These are phyloP conservation scores for Gynochthodes officinalis DNA, from an alignment of 257 asterid genomes.

Conservation along the genomic window DNA sequence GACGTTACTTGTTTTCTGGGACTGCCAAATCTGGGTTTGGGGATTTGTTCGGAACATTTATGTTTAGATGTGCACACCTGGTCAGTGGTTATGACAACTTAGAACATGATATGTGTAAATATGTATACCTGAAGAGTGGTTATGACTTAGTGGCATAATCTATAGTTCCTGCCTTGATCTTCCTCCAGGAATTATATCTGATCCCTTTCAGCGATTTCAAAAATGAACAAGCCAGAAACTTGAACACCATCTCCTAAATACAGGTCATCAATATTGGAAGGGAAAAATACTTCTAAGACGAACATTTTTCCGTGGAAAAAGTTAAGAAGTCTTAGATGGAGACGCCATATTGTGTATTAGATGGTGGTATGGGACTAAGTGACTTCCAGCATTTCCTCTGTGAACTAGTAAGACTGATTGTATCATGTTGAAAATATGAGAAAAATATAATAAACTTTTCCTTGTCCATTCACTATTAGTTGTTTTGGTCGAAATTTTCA, in stretches of 20 bases:
- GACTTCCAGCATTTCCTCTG: not conserved
- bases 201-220: not conserved
- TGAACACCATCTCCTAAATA: not conserved
- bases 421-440: not conserved
- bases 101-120: not conserved
- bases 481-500: not conserved
- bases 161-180: not conserved
- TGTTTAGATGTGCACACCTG: no score
- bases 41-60: no score
- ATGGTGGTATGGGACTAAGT: not conserved
- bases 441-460: not conserved
- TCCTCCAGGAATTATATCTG: not conserved
- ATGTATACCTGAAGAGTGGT: no score
- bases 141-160: no score
- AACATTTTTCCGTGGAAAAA: not conserved
- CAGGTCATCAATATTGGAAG: not conserved
- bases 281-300: not conserved
- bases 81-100: no score
- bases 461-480: not conserved
- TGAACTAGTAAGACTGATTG: not conserved
- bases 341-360: not conserved
- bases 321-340: not conserved
- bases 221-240: not conserved
- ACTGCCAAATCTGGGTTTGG: not conserved
- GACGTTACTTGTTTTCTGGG: not conserved